Conservation (phyloP, 108 stramenopile species). For the Aurantiochytrium sp. region DNA sequence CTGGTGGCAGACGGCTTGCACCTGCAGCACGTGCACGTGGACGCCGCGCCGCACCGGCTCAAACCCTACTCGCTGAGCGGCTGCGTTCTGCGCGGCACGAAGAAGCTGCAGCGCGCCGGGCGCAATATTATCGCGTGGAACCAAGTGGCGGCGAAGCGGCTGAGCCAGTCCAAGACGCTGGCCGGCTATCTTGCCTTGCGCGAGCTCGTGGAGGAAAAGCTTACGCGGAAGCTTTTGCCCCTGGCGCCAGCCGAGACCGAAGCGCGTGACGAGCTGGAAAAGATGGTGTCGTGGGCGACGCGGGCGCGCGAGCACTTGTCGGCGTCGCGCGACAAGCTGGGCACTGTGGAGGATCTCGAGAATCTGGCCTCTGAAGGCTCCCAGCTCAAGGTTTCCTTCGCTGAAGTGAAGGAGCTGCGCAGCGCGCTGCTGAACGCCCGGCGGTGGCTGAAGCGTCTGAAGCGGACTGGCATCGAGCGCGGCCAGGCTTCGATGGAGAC, state of each 20-base stretch:
- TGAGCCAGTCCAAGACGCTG: not conserved
- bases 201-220: not conserved
- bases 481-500: not conserved
- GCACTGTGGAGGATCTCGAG: not conserved
- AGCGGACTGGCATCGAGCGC: not conserved
- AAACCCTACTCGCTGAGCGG: not conserved
- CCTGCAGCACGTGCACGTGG: not conserved
- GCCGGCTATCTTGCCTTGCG: not conserved
- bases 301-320: not conserved
- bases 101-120: not conserved
- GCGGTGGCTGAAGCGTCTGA: not conserved
- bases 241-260: not conserved
- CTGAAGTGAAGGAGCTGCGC: slow-evolving; percentile 14
- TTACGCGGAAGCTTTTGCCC: not conserved
- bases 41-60: not conserved
- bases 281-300: not conserved
- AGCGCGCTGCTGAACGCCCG: not conserved
- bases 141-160: not conserved
- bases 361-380: not conserved
- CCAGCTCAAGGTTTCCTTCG: not conserved
- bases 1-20: not conserved
- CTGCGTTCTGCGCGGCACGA: not conserved
- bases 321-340: not conserved
- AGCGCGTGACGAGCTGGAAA: not conserved
- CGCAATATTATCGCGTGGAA: not conserved